Conservation (phyloP, 306 rosid genomes). For the Fragaria ananassa region DNA sequence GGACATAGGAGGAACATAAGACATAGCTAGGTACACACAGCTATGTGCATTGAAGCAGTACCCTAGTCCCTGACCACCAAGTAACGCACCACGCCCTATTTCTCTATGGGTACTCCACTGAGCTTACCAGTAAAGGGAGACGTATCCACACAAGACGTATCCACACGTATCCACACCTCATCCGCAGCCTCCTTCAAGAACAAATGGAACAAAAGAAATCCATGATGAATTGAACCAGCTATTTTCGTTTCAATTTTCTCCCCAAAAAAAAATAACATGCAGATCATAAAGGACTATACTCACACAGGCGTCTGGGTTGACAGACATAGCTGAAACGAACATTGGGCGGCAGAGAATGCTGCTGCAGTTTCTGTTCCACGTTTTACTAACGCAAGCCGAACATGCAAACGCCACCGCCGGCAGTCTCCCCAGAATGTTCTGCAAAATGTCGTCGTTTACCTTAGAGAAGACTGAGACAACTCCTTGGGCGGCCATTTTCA, state of each 20-base stretch:
- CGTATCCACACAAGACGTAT: constrained; percentile 12
- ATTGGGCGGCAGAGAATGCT: constrained; percentile 49
- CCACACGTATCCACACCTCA: constrained; percentile 41
- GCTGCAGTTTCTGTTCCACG: constrained; percentile 49
- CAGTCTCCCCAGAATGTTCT: constrained; percentile 34
- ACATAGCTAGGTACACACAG: background rate
- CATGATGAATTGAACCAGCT: background rate
- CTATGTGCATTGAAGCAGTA: background rate
- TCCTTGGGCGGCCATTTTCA: background rate
- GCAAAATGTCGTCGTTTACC: constrained; percentile 24
- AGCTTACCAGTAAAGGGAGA: constrained; percentile 11
- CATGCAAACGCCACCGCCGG: constrained; percentile 50
- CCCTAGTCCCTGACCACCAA: background rate
- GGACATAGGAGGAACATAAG: background rate
- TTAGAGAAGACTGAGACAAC: background rate
- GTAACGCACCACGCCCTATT: background rate
- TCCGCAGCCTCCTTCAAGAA: constrained; percentile 43
- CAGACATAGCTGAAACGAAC: constrained; percentile 56
- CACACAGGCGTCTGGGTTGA: constrained; percentile 44
- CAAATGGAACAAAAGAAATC: background rate
- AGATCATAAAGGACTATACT: background rate
- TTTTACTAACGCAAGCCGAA: constrained; percentile 53
- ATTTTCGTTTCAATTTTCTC: background rate
- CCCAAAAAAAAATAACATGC: background rate
- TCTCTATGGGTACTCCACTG: background rate